These are phyloP conservation scores for Candida qinlingensis DNA, from an alignment of 805 yeast genomes.

Conservation along the genomic window DNA sequence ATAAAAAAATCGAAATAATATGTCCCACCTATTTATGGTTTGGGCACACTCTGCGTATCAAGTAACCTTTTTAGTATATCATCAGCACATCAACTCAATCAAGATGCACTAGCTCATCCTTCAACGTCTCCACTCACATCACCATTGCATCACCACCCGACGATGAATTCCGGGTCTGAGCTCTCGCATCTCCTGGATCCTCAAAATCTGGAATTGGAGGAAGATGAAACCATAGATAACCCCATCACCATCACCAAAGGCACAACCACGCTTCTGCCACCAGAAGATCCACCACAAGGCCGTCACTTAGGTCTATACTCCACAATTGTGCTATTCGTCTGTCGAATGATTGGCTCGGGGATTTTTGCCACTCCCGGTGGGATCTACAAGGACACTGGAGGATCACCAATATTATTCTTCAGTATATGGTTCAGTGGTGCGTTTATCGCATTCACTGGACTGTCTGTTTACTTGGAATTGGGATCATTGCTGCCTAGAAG, in stretches of 20 bases:
- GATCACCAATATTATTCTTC: conserved; percentile 54
- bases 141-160: neutral
- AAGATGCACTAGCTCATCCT: no score
- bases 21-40: neutral
- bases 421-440: conserved; percentile 60
- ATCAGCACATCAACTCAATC: no score
- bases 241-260: conserved; percentile 3
- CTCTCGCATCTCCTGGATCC: conserved; percentile 2
- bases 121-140: no score
- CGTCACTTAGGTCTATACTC: conserved; percentile 64
- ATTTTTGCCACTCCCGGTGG: conserved; percentile 58
- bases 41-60: neutral
- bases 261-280: conserved; percentile 4
- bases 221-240: conserved; percentile 12
- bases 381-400: conserved; percentile 48
- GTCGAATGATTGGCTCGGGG: conserved; percentile 70
- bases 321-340: conserved; percentile 54
- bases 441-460: conserved; percentile 54
- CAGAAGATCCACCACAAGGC: conserved; percentile 48
- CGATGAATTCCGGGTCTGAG: neutral
- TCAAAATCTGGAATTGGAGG: conserved; percentile 8
- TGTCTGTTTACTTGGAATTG: conserved; percentile 58
- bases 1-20: no score
- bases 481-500: conserved; percentile 65
- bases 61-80: neutral